Percentiles rank a stretch among this genome's conserved stretches.
phyloP scores from a whole-genome alignment of 331 rosid genomes.

The Prunus yedoensis region DNA sequence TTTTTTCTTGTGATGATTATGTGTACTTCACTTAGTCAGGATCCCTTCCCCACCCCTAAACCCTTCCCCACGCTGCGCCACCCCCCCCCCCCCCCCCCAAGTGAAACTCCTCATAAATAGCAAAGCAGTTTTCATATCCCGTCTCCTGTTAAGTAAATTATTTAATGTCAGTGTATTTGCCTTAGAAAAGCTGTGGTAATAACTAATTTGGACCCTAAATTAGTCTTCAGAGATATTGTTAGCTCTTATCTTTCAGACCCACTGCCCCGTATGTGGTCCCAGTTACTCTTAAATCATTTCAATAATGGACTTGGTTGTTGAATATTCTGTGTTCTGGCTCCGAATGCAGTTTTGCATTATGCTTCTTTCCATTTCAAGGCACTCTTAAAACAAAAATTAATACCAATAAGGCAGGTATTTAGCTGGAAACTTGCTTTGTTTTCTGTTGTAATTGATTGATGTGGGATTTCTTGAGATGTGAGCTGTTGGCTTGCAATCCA shows the following conservation, averaged over 20 bases:
- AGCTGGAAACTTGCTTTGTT: neutral
- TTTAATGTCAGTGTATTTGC: neutral
- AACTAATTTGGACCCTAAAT: neutral
- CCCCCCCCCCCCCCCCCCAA: too few species aligned
- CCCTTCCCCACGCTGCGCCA: too few species aligned
- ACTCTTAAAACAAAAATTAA: neutral
- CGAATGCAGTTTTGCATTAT: neutral
- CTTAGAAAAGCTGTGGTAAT: neutral
- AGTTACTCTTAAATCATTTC: neutral
- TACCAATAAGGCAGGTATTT: neutral
- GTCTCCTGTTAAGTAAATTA: neutral
- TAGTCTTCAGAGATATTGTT: neutral
- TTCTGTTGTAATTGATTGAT: neutral
- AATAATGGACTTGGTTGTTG: neutral
- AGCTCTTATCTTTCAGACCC: neutral
- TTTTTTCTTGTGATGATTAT: neutral
- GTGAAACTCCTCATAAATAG: too few species aligned
- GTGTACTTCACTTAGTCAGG: neutral
- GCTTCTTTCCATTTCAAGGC: neutral
- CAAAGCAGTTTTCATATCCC: neutral
- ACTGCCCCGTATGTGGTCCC: neutral
- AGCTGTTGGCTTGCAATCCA: neutral
- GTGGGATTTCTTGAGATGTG: neutral
- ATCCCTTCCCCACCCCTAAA: neutral
- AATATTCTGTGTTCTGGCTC: neutral